phyloP scores from a whole-genome alignment of 78 protist genomes.

The Dictyostelium brefeldianum region DNA sequence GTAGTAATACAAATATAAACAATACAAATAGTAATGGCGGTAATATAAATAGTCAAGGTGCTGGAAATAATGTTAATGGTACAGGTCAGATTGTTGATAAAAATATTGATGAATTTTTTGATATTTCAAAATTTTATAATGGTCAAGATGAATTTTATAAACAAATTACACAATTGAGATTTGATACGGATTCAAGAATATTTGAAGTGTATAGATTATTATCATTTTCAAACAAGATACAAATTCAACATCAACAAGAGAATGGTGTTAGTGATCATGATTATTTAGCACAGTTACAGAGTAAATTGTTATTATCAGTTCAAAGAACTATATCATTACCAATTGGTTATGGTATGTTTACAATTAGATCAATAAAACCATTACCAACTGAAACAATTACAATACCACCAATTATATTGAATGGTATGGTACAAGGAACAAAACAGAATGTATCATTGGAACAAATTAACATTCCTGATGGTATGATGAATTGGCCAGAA shows the following conservation, averaged over 20 bases:
- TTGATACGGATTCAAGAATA: slow-evolving; percentile 31
- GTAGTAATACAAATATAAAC: not conserved
- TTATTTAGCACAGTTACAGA: slow-evolving; percentile 28
- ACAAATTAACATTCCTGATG: not conserved
- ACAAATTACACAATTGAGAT: slow-evolving; percentile 23
- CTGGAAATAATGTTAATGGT: not conserved
- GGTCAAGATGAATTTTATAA: slow-evolving; percentile 32
- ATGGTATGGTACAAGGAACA: slow-evolving; percentile 36
- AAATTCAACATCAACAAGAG: slow-evolving; percentile 48
- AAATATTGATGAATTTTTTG: not conserved
- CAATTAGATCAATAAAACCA: slow-evolving; percentile 45
- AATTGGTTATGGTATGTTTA: slow-evolving; percentile 80
- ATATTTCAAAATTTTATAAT: not conserved
- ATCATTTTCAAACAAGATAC: slow-evolving; percentile 14
- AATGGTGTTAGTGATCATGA: slow-evolving; percentile 73
- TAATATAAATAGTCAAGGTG: not conserved
- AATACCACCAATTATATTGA: slow-evolving; percentile 60
- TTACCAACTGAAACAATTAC: slow-evolving; percentile 77
- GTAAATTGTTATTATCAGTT: slow-evolving; percentile 17
- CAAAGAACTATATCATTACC: slow-evolving; percentile 74
- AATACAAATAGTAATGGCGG: not conserved
- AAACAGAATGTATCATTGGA: slow-evolving; percentile 14
- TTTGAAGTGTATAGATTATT: slow-evolving; percentile 32
- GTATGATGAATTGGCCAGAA: slow-evolving; percentile 88
- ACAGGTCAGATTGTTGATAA: not conserved